Evolutionary conservation across 208 protist species (phyloP).

Genomic region (Wallacemonas collosoma): DNA sequence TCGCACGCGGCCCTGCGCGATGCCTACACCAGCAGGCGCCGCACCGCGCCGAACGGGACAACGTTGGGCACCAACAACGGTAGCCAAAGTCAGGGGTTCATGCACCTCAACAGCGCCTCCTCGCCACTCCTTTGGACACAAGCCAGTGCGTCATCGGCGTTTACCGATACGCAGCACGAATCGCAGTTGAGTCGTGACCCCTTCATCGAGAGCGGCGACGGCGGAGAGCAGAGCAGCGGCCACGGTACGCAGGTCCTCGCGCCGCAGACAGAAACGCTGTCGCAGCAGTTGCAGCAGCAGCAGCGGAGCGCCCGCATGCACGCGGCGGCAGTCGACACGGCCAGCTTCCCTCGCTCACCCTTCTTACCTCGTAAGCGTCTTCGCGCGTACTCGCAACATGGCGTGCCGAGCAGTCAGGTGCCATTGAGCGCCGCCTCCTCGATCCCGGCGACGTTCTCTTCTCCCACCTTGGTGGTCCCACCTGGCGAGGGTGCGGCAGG

Average conservation of each 20-base stretch:
- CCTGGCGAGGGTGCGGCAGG: background rate
- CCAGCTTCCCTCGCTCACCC: constrained; percentile 26
- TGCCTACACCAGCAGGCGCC: background rate
- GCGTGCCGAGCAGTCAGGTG: background rate
- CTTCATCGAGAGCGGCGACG: background rate
- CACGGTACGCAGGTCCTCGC: constrained; percentile 16
- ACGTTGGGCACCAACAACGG: background rate
- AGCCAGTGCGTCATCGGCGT: background rate
- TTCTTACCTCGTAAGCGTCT: constrained; percentile 32
- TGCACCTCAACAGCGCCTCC: constrained; percentile 9
- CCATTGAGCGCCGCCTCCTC: background rate
- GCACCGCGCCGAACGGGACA: background rate
- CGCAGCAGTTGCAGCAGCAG: constrained; percentile 1
- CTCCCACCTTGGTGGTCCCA: background rate
- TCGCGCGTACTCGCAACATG: background rate
- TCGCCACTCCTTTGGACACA: constrained; percentile 14
- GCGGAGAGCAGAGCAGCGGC: background rate
- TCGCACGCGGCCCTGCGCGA: constrained; percentile 2
- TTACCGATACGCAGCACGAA: constrained; percentile 11
- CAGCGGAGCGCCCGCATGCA: background rate
- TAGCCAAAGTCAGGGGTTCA: background rate
- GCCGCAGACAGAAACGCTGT: constrained; percentile 12
- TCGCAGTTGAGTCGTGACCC: constrained; percentile 15
- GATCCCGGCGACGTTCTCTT: background rate
- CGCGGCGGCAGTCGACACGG: background rate